Base-by-base conservation (phyloP, 2,329 filamentous ascomycete genomes). In the Cephalotrichum gorgonifer region DNA sequence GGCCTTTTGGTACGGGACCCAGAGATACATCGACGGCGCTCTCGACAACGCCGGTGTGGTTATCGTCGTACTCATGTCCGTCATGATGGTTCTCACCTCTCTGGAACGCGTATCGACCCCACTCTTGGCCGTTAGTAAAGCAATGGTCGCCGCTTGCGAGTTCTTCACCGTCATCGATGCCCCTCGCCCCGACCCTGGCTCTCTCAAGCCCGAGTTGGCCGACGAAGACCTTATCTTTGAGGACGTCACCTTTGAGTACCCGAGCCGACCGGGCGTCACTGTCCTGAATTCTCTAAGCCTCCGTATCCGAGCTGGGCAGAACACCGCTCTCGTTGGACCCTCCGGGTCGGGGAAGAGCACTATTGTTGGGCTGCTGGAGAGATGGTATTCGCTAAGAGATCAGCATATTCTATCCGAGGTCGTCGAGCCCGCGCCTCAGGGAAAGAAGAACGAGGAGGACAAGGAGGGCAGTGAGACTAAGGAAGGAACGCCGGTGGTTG, bases 271-370 rank as follows among this genome's bases (percentile, higher is more conserved):
- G 0, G 73, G 81, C 50, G 76, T 83, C 52, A 78, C 78, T 56
- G 76, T 87, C 0, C 63, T 86, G 1, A 74, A 85, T 54, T 65
- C 72, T 2, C 61, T 86, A 3, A 70, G 74, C 55, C 63, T 86
- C 11, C 67, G 62, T 1, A 76, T 87, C 49, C 69, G 76, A 52
- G 71, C 77, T 7, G 81, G 82, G 20, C 83, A 85, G 57, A 74
- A 83, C 3, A 87, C 83, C 1, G 85, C 85, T 2, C 81, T 89
- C 17, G 85, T 88, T 17, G 85, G 85, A 0, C 77, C 82, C 1
- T 86, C 81, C 3, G 85, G 85, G 0, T 82, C 76, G 5, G 85
- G 85, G 1, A 89, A 89, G 61, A 85, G 80, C 44, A 89, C 85
- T 0, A 79, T 88, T 27, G 78, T 88, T 1, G 83, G 81, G 0